phyloP scores from a whole-genome alignment of 2,329 filamentous ascomycete species.

The Paecilomyces formosus region DNA sequence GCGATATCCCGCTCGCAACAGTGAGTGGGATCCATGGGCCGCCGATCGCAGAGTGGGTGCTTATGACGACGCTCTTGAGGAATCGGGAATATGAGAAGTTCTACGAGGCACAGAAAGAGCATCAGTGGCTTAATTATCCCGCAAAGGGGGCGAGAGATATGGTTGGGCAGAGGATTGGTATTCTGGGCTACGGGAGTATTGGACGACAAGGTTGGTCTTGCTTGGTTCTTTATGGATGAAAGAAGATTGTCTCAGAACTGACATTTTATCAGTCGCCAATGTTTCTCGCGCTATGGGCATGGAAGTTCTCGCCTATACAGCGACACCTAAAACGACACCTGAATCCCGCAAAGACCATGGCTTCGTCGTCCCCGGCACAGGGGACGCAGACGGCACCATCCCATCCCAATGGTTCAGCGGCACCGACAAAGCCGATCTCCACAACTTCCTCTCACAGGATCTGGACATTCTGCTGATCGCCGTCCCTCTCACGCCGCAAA shows the following conservation, averaged over 20 bases:
- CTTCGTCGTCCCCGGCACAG: conserved; percentile 62
- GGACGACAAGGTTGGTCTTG: conserved; percentile 47
- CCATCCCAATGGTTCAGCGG: conserved; percentile 53
- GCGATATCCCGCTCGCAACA: conserved; percentile 47
- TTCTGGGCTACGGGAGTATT: conserved; percentile 57
- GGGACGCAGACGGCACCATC: conserved; percentile 49
- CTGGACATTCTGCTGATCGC: conserved; percentile 52
- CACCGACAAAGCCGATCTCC: conserved; percentile 43
- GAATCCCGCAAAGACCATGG: conserved; percentile 57
- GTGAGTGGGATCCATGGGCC: conserved; percentile 54
- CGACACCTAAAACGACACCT: conserved; percentile 58
- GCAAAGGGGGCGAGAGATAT: conserved; percentile 40
- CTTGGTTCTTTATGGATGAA: not conserved
- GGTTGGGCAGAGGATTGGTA: conserved; percentile 52
- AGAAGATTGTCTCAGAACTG: not conserved
- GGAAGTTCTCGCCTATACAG: conserved; percentile 68
- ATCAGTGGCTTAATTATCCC: conserved; percentile 39
- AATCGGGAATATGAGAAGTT: conserved; percentile 48
- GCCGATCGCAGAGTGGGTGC: conserved; percentile 60
- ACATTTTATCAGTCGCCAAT: conserved; percentile 37
- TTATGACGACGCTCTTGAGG: conserved; percentile 51
- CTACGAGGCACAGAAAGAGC: conserved; percentile 52
- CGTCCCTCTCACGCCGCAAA: conserved; percentile 51
- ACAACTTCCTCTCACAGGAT: conserved; percentile 47
- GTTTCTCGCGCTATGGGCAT: conserved; percentile 61